A percentile compares a stretch with the other conserved stretches of the same genome.
These are phyloP conservation scores for Candida tallmaniae DNA, from an alignment of 805 yeast genomes.

Conservation along the genomic window DNA sequence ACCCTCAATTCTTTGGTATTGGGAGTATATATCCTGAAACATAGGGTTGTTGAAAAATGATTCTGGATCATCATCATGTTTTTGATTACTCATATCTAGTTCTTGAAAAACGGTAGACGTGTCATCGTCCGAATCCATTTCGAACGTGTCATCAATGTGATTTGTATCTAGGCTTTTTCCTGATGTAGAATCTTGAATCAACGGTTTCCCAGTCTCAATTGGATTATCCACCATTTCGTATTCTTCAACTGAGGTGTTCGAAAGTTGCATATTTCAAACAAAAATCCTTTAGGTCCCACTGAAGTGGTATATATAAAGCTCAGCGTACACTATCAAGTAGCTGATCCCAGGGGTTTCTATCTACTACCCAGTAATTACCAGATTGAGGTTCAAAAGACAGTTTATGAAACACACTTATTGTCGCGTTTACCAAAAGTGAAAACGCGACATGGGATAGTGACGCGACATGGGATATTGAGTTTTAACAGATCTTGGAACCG, in stretches of 20 bases:
- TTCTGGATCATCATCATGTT: slow-evolving; percentile 14
- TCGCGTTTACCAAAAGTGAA: too few species aligned
- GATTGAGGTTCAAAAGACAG: slow-evolving; percentile 3
- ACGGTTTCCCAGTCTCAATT: background rate
- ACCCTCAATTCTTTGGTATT: slow-evolving; percentile 10
- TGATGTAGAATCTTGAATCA: background rate
- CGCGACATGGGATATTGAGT: too few species aligned
- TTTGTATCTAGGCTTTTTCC: background rate
- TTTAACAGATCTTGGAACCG: too few species aligned
- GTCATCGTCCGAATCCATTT: slow-evolving; percentile 1
- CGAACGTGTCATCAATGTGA: background rate
- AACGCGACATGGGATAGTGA: too few species aligned
- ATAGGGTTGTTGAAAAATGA: slow-evolving; percentile 18
- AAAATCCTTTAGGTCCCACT: too few species aligned
- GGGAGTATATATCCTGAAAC: slow-evolving; percentile 18
- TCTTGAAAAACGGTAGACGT: slow-evolving; percentile 6
- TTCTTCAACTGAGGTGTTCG: slow-evolving; percentile 6
- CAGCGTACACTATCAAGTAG: too few species aligned
- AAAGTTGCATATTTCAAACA: too few species aligned
- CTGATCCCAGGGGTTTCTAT: too few species aligned
- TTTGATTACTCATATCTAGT: background rate
- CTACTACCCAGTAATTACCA: too few species aligned
- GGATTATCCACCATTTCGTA: slow-evolving; percentile 13
- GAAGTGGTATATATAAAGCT: too few species aligned
- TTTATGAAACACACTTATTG: too few species aligned